Conservation (phyloP, 225 moss, liverwort and hornwort species). For the Asterella californica region DNA sequence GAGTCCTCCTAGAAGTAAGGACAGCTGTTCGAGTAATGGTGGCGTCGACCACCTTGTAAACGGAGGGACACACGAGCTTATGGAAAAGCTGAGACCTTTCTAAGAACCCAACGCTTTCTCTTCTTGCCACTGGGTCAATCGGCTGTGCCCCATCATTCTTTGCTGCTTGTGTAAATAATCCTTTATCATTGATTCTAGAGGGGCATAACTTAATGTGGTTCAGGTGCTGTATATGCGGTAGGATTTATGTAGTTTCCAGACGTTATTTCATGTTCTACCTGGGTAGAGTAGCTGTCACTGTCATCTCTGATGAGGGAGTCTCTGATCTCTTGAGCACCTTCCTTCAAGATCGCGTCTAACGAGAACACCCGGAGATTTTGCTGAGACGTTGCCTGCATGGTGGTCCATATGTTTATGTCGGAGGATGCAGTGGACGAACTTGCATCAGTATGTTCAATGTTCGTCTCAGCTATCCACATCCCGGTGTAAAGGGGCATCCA, state of each 20-base stretch:
- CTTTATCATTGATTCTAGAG: constrained; percentile 44
- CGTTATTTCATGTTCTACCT: constrained; percentile 1
- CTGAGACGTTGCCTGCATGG: background rate
- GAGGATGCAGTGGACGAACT: constrained; percentile 5
- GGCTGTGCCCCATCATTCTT: constrained; percentile 35
- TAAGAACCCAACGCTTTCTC: constrained; percentile 30
- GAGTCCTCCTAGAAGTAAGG: constrained; percentile 49
- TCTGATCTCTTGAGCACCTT: constrained; percentile 11
- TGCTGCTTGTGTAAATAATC: constrained; percentile 44
- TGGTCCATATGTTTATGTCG: background rate
- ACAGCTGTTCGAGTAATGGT: constrained; percentile 61
- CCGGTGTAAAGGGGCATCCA: constrained; percentile 1
- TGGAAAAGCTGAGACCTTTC: constrained; percentile 98
- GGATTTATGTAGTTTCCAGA: constrained; percentile 19
- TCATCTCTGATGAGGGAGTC: constrained; percentile 6
- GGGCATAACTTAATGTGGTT: constrained; percentile 33
- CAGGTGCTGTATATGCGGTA: constrained; percentile 40
- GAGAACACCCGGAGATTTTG: background rate
- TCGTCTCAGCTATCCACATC: background rate
- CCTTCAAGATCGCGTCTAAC: constrained; percentile 6
- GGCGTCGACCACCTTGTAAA: constrained; percentile 85
- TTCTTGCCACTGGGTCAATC: constrained; percentile 23
- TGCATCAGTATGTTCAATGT: background rate
- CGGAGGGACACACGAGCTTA: constrained; percentile 90
- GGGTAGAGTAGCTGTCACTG: constrained; percentile 3